Base-by-base conservation (phyloP, 805 yeast species). In the Schwanniomyces occidentalis region DNA sequence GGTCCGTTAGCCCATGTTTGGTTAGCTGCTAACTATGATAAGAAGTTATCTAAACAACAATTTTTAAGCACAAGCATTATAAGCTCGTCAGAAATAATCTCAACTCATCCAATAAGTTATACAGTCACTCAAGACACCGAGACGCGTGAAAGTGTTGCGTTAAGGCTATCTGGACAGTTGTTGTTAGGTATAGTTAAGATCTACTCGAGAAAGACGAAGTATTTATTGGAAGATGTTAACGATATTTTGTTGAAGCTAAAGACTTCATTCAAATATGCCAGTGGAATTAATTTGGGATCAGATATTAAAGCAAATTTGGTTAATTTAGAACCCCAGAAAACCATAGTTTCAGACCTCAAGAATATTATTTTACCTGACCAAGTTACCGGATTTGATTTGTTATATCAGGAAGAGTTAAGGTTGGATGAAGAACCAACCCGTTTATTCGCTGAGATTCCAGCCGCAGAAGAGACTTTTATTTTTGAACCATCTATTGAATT, bases 1-100 rank as follows among this genome's bases (percentile, higher is more conserved):
- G 95, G 95, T 2, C 95, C 95, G 1, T 66, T 89, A 41, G 95
- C 95, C 2, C 85, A 82, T 45, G 89, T 88, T 6, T 89, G 96
- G 96, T 69, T 89, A 30, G 96, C 96, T 7, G 91, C 96, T 14
- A 89, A 86, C 54, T 73, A 89, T 61, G 95, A 89, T 48, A 78
- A 79, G 49, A 82, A 81, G 46, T 73, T 86, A 21, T 73, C 89
- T 27, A 82, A 83, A 48, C 78, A 76, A 34, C 91, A 85, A 52
- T 68, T 82, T 28, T 65, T 87, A 31, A 80, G 76, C 48, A 82
- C 96, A 9, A 76, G 85, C 48, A 80, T 90, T 38, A 54, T 75
- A 9, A 74, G 79, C 40, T 82, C 72, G 2, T 60, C 73, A 6
- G 46, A 46, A 29, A 48, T 51, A 40, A 45, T 62, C 18, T 48